Percentiles rank a stretch among this genome's conserved stretches.
Evolutionary conservation across 176 grass and related monocot genomes (phyloP).

Genomic region (Zizania latifolia): DNA sequence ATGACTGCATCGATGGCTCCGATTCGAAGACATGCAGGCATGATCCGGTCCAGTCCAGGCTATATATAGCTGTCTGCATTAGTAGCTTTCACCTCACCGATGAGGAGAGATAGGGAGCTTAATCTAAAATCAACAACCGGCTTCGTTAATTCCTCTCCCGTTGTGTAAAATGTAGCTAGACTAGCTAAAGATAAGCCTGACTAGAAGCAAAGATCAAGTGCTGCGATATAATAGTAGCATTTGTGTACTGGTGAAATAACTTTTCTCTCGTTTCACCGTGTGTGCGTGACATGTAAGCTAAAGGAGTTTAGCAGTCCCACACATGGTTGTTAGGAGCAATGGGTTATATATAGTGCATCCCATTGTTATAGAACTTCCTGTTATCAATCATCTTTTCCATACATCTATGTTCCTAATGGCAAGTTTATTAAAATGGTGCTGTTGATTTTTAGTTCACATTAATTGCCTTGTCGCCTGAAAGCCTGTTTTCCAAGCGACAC

Average conservation of each 20-base stretch:
- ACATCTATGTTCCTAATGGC: background rate
- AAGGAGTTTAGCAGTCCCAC: background rate
- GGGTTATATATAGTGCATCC: background rate
- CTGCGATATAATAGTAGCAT: background rate
- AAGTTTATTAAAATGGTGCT: background rate
- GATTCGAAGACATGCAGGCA: background rate
- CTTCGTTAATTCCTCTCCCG: too few species aligned
- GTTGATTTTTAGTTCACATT: background rate
- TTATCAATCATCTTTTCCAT: background rate
- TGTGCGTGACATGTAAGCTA: background rate
- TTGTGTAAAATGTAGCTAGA: background rate
- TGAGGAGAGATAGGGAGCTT: too few species aligned
- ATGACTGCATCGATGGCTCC: background rate
- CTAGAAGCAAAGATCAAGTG: background rate
- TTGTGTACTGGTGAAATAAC: conserved; percentile 24
- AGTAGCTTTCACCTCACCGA: too few species aligned
- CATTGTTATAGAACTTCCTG: too few species aligned
- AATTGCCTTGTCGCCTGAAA: too few species aligned
- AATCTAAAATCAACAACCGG: too few species aligned
- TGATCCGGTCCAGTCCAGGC: background rate
- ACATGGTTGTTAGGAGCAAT: background rate
- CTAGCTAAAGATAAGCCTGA: background rate
- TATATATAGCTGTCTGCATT: too few species aligned
- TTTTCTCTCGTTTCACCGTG: background rate
- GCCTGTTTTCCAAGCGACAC: too few species aligned